These are phyloP conservation scores for Cajanus cajan DNA, from an alignment of 306 rosid genomes.

Conservation along the genomic window DNA sequence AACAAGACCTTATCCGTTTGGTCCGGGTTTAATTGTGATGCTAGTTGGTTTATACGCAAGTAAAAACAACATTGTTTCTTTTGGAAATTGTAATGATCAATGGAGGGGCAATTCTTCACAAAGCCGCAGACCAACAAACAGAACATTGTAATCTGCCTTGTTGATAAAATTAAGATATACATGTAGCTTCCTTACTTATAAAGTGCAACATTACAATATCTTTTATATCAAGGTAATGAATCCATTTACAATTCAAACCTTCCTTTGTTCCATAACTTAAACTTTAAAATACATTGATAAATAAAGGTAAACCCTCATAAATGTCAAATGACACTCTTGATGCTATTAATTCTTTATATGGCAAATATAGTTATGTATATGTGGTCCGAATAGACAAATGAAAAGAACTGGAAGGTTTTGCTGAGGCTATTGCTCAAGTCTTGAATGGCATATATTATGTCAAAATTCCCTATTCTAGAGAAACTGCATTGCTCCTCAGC, in stretches of 20 bases:
- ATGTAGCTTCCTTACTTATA: background rate
- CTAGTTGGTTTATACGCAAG: background rate
- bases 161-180: background rate
- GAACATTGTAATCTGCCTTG: background rate
- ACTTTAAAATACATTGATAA: constrained; percentile 7
- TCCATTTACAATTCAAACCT: constrained; percentile 23
- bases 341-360: background rate
- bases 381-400: background rate
- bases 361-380: constrained; percentile 25
- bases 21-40: background rate
- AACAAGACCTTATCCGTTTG: background rate
- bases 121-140: background rate
- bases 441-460: constrained; percentile 7
- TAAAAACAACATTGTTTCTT: background rate
- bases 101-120: background rate
- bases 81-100: background rate
- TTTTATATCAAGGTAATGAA: background rate
- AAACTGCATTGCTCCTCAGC: constrained; percentile 76
- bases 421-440: constrained; percentile 31
- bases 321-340: constrained; percentile 15
- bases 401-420: background rate
- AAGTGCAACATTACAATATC: background rate
- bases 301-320: background rate
- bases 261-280: constrained; percentile 1
- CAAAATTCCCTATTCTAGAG: constrained; percentile 24